A percentile compares a stretch with the other conserved stretches of the same genome.
Conservation (phyloP, 140 eudicot genomes). For the Cichorium intybus region DNA sequence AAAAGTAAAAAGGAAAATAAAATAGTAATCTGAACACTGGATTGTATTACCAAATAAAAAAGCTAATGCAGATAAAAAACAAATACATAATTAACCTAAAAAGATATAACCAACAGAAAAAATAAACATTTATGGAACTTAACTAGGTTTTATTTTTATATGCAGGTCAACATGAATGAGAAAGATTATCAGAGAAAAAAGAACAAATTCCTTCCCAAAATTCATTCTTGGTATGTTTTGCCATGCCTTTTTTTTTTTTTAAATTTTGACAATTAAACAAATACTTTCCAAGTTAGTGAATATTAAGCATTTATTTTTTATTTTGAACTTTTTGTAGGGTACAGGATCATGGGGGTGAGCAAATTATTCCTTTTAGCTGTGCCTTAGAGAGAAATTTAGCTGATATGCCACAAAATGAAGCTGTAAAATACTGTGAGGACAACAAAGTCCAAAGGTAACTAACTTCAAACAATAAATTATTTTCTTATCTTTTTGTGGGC, state of each 20-base stretch:
- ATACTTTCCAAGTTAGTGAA: background rate
- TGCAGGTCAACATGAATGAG: constrained; percentile 94
- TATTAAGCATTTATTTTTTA: too few species aligned
- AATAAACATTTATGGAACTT: background rate
- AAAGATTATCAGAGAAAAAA: constrained; percentile 91
- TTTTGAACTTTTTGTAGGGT: constrained; percentile 55
- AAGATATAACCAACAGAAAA: too few species aligned
- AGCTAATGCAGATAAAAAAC: too few species aligned
- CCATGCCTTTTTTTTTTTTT: background rate
- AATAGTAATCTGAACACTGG: too few species aligned
- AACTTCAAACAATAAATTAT: too few species aligned
- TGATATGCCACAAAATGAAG: constrained; percentile 63
- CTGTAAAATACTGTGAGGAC: constrained; percentile 74
- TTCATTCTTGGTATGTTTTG: constrained; percentile 83
- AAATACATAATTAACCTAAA: too few species aligned
- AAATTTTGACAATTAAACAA: background rate
- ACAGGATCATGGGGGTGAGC: constrained; percentile 95
- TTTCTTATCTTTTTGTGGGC: too few species aligned
- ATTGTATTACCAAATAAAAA: too few species aligned
- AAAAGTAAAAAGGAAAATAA: too few species aligned
- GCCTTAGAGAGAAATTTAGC: constrained; percentile 84
- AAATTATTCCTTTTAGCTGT: constrained; percentile 88
- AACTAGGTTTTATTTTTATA: constrained; percentile 7
- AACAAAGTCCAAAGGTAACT: constrained; percentile 70
- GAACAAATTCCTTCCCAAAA: constrained; percentile 96